Conservation (phyloP, 2,329 filamentous ascomycete species). For the Aspergillus thermomutatus region DNA sequence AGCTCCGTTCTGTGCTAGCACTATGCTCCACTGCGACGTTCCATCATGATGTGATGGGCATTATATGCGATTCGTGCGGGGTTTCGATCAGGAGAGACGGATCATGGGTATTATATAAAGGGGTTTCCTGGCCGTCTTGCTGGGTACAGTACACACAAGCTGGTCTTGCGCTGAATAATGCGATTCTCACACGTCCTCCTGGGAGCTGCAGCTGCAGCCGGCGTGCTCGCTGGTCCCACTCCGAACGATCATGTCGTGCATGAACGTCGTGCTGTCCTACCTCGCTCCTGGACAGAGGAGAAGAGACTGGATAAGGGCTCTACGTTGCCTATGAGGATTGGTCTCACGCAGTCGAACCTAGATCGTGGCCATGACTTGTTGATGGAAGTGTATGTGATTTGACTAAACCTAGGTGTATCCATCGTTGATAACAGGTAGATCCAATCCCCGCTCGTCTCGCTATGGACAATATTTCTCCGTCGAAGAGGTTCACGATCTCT, state of each 20-base stretch:
- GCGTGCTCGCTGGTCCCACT: conserved; percentile 21
- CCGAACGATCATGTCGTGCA: conserved; percentile 25
- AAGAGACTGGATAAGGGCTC: conserved; percentile 31
- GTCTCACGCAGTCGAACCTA: conserved; percentile 44
- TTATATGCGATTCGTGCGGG: neutral
- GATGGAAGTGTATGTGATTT: conserved; percentile 37
- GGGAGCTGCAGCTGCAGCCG: conserved; percentile 11
- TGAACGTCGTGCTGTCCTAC: conserved; percentile 28
- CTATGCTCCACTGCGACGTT: neutral
- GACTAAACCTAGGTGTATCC: conserved; percentile 3
- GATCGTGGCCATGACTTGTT: conserved; percentile 42
- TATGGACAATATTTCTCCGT: conserved; percentile 44
- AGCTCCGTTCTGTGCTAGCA: neutral
- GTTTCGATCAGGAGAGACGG: neutral
- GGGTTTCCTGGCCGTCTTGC: neutral
- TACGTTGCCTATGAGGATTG: conserved; percentile 45
- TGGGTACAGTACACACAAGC: neutral
- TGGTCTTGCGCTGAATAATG: conserved; percentile 11
- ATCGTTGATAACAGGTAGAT: conserved; percentile 19
- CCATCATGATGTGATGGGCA: neutral
- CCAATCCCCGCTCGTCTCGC: conserved; percentile 39
- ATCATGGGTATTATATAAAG: neutral
- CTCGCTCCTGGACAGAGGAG: conserved; percentile 25
- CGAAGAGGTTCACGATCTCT: conserved; percentile 43
- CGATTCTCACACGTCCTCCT: conserved; percentile 21